Base-by-base conservation (phyloP, 768 basidiomycete species). In the Tricholoma sp. region DNA sequence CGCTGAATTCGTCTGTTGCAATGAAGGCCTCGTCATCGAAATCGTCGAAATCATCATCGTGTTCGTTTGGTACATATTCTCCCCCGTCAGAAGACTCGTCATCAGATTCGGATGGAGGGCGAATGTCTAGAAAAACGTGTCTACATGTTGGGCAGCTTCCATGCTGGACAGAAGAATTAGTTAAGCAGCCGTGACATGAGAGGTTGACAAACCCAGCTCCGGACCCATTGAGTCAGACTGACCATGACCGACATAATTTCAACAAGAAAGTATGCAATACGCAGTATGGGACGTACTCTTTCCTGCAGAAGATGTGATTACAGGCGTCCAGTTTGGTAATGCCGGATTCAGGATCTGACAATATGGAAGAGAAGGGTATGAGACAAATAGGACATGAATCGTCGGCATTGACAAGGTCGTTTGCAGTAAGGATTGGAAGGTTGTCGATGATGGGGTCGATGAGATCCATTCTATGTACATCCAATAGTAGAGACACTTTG, bases 131-230 rank as follows among this genome's bases (percentile, higher is more conserved):
- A 68, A 88, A 88, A 5, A 72, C 67, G 57, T 82, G 72, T 29
- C 87, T 74, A 66, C 87, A 89, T 4, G 85, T 80, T 14, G 87
- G 87, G 61, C 88, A 89, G 61, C 75, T 87, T 12, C 86, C 86
- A 62, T 88, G 86, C 85, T 87, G 58, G 4, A 66, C n/a, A 47
- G 43, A 50, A 29, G 21, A 21, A 12, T 59, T 43, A 52, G 45
- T 45, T 39, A 27, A 14, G 18, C 35, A 8, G 50, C 8, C 9
- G 5, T 21, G 43, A 34, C 16, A 47, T 18, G 12, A 52, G 47
- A 52, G n/a, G 32, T 24, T 6, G 18, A 56, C 78, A 57, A 64
- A 86, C 86, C 58, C 77, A 64, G 54, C 77, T 79, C 54, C 71
- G 71, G 59, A 89, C 85, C 87, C 87, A 89, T 65, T 85, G 80